Conservation (phyloP, 345 rosid species). For the Citrus medica region DNA sequence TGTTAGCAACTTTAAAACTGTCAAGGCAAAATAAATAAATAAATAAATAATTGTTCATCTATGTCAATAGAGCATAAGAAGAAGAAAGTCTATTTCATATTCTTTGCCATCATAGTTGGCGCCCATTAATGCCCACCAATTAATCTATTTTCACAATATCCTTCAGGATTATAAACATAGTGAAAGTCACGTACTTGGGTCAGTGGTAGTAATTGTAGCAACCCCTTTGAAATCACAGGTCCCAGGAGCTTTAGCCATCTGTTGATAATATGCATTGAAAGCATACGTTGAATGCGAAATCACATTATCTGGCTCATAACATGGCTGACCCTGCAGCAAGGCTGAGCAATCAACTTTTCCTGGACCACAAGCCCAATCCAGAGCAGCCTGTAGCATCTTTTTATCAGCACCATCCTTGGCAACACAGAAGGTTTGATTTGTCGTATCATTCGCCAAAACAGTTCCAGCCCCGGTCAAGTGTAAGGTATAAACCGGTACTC, state of each 20-base stretch:
- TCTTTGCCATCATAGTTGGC: background rate
- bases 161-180: background rate
- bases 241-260: constrained; percentile 66
- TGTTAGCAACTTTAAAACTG: background rate
- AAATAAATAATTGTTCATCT: background rate
- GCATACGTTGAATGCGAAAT: constrained; percentile 79
- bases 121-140: background rate
- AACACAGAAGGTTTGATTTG: constrained; percentile 89
- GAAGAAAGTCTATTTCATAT: background rate
- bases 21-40: background rate
- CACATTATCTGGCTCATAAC: constrained; percentile 84
- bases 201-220: constrained; percentile 77
- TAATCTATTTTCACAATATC: background rate
- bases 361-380: constrained; percentile 99
- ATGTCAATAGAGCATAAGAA: background rate
- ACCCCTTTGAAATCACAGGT: constrained; percentile 96
- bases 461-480: constrained; percentile 86
- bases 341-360: constrained; percentile 90
- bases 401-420: constrained; percentile 67
- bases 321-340: constrained; percentile 73
- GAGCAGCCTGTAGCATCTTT: constrained; percentile 94
- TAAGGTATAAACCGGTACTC: constrained; percentile 61
- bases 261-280: constrained; percentile 86
- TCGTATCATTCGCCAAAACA: constrained; percentile 85
- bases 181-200: constrained; percentile 66